Percentiles rank a stretch among this genome's conserved stretches.
These are phyloP conservation scores for Cercospora janseana DNA, from an alignment of 2,329 filamentous ascomycete genomes.

Conservation along the genomic window DNA sequence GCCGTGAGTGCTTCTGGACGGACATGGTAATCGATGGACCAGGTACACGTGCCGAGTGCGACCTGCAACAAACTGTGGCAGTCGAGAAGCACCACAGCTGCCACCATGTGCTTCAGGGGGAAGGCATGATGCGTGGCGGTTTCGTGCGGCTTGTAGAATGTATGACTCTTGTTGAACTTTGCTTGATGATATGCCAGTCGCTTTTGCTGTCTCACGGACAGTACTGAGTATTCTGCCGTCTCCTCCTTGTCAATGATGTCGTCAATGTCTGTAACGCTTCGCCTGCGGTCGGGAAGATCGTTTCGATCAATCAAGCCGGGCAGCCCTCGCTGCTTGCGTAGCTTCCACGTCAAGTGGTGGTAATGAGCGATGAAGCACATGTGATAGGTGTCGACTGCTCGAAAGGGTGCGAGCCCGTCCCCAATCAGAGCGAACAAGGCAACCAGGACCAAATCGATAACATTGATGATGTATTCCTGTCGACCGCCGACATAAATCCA, in stretches of 20 bases:
- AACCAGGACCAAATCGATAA: constrained; percentile 59
- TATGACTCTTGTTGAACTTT: constrained; percentile 79
- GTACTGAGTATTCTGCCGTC: constrained; percentile 56
- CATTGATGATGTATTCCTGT: constrained; percentile 60
- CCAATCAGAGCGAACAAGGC: constrained; percentile 63
- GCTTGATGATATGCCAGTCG: constrained; percentile 72
- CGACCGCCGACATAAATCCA: constrained; percentile 79
- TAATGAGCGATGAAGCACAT: constrained; percentile 81
- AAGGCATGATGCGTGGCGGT: constrained; percentile 79
- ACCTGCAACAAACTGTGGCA: constrained; percentile 79
- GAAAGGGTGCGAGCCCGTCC: constrained; percentile 66
- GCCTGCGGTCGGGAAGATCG: constrained; percentile 56
- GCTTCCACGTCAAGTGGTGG: constrained; percentile 62
- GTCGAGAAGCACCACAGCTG: constrained; percentile 76
- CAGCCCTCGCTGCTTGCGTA: constrained; percentile 58
- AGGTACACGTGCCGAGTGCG: constrained; percentile 73
- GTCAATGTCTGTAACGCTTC: constrained; percentile 32
- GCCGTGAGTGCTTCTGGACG: constrained; percentile 73
- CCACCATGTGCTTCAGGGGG: constrained; percentile 68
- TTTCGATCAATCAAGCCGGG: constrained; percentile 66
- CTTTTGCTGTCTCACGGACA: constrained; percentile 64
- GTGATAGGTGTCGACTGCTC: constrained; percentile 79
- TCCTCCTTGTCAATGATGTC: constrained; percentile 49
- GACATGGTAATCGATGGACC: constrained; percentile 69
- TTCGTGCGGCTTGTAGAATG: constrained; percentile 86